A percentile compares a stretch with the other conserved stretches of the same genome.
Conservation (phyloP, 805 yeast species). For the Myxozyma geophila region DNA sequence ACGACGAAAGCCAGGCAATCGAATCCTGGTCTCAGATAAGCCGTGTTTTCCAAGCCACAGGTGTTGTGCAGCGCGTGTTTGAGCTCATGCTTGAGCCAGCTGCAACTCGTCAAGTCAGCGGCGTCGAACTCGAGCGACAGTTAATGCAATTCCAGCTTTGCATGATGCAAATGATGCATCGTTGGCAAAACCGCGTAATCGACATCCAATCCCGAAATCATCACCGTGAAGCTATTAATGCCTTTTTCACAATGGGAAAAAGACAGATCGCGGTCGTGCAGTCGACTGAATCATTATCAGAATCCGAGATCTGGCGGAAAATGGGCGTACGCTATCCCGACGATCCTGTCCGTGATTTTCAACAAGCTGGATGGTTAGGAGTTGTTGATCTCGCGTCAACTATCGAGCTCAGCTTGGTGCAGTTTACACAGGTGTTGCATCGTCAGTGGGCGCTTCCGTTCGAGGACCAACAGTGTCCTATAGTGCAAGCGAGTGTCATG, state of each 20-base stretch:
- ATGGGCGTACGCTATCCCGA: constrained; percentile 17
- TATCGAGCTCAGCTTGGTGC: neutral
- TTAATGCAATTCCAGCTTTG: constrained; percentile 4
- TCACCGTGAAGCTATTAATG: constrained; percentile 4
- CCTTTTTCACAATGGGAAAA: neutral
- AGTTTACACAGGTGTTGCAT: constrained; percentile 8
- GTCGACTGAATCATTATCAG: neutral
- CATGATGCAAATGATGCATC: constrained; percentile 1
- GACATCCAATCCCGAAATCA: neutral
- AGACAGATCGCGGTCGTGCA: neutral
- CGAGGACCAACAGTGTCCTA: constrained; percentile 18
- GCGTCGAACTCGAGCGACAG: neutral
- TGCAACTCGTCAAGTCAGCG: neutral
- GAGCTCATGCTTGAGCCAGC: constrained; percentile 7
- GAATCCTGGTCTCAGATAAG: constrained; percentile 7
- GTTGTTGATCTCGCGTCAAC: constrained; percentile 16
- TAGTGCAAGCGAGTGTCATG: constrained; percentile 18
- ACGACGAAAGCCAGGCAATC: neutral
- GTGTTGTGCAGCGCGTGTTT: constrained; percentile 5
- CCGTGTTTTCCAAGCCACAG: neutral
- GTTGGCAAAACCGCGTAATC: constrained; percentile 5
- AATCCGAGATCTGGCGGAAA: constrained; percentile 11
- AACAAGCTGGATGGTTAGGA: constrained; percentile 24
- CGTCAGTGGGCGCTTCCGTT: constrained; percentile 23
- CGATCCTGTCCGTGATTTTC: constrained; percentile 14